Base-by-base conservation (phyloP, 2,329 filamentous ascomycete species). In the Aspergillus awamori region DNA sequence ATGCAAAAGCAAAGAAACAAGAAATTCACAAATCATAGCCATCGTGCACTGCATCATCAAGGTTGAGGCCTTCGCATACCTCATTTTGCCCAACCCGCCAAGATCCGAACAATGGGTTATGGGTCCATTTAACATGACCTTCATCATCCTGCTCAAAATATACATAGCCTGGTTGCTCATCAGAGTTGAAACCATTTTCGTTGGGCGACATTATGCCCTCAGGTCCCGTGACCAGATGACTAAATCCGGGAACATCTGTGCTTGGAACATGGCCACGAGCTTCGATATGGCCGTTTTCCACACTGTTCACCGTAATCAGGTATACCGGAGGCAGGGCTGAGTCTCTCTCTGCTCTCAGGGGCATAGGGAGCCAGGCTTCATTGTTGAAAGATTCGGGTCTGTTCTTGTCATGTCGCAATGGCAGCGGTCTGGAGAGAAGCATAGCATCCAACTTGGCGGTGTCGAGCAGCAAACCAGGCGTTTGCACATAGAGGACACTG, bases 401-500 rank as follows among this genome's bases (percentile, higher is more conserved):
- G 28, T 65, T 69, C 45, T 69, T 70, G 54, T 78, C 73, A 20
- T 76, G 70, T 26, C 68, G 60, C 15, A 72, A 65, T 2, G 76
- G 76, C 4, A 78, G 61, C 2, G 75, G 72, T 4, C 69, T 67
- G 13, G 71, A 72, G 15, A 75, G 66, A n/a, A 81, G 67, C 43
- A 79, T 65, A 3, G 70, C 58, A 58, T 81, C 78, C 15, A 81
- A 62, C 26, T 72, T 75, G 6, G 68, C 67, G 0, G 70, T 73
- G 51, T 81, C 73, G 28, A 79, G 65, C 0, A 78, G 63, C 45
- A 81, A 59, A 0, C 79, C 79, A 0, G 79, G 79, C 1, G 76
- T 74, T 39, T 75, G 76, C 4, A 81, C 65, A 63, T 79, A 81
- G 1, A 81, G 63, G 0, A 80, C 75, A 41, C 77, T 75, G 53